Percentiles rank a stretch among this genome's conserved stretches.
Evolutionary conservation across 768 basidiomycete genomes (phyloP).

Genomic region (Tephrocybe rancida): DNA sequence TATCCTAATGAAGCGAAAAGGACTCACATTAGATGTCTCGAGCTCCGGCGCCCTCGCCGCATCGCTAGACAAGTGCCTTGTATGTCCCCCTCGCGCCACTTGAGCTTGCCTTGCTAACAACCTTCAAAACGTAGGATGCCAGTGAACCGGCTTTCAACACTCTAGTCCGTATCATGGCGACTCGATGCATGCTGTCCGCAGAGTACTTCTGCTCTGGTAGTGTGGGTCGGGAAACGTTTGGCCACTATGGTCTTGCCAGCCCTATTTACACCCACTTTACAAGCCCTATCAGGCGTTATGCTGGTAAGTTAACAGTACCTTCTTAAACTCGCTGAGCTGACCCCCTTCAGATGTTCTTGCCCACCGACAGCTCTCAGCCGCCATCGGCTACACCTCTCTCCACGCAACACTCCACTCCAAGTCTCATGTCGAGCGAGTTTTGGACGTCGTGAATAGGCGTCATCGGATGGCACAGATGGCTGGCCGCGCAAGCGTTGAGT

Average conservation of each 20-base stretch:
- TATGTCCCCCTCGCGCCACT: slow-evolving; percentile 29
- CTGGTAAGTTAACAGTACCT: slow-evolving; percentile 52
- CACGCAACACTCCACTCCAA: slow-evolving; percentile 91
- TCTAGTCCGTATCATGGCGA: slow-evolving; percentile 98
- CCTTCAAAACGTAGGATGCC: slow-evolving; percentile 58
- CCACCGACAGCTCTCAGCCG: slow-evolving; percentile 90
- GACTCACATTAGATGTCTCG: slow-evolving; percentile 84
- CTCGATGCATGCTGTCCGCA: slow-evolving; percentile 96
- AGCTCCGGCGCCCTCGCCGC: slow-evolving; percentile 87
- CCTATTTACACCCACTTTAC: slow-evolving; percentile 99
- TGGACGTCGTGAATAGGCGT: slow-evolving; percentile 86
- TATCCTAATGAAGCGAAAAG: slow-evolving; percentile 83
- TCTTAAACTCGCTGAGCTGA: background rate
- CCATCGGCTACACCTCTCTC: slow-evolving; percentile 81
- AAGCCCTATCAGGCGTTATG: slow-evolving; percentile 95
- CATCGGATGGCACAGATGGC: slow-evolving; percentile 99
- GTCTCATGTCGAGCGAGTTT: slow-evolving; percentile 79
- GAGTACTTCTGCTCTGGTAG: slow-evolving; percentile 98
- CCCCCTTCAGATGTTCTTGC: slow-evolving; percentile 77
- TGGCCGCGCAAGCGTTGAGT: slow-evolving; percentile 93
- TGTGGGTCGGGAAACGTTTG: slow-evolving; percentile 88
- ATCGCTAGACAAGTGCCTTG: slow-evolving; percentile 86
- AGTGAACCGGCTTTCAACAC: slow-evolving; percentile 92
- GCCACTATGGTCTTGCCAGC: slow-evolving; percentile 97
- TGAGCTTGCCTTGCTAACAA: background rate